Evolutionary conservation across 176 grass and related monocot genomes (phyloP).

Genomic region (Aechmea fasciata): DNA sequence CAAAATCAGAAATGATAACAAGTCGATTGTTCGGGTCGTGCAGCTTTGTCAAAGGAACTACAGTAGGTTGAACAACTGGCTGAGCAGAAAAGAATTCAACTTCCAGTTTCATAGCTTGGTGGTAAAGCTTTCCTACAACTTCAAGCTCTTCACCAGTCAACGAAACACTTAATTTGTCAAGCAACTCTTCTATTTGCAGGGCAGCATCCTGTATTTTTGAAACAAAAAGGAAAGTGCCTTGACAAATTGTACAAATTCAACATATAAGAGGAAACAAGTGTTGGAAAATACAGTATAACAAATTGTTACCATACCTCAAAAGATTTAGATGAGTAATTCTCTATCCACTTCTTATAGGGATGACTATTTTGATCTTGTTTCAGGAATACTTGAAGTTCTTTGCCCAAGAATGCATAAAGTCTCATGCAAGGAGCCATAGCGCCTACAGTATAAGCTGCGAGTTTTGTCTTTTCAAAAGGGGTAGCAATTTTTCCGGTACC

Average conservation of each 20-base stretch:
- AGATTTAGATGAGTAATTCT: slow-evolving; percentile 53
- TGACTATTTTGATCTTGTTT: slow-evolving; percentile 52
- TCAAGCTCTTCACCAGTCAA: slow-evolving; percentile 90
- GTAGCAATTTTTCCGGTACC: slow-evolving; percentile 80
- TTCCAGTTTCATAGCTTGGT: slow-evolving; percentile 83
- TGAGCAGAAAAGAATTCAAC: slow-evolving; percentile 73
- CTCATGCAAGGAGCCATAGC: slow-evolving; percentile 93
- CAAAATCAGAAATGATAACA: slow-evolving; percentile 88
- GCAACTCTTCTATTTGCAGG: slow-evolving; percentile 82
- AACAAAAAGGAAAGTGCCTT: not conserved
- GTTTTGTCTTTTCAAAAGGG: slow-evolving; percentile 96
- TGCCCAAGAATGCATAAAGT: slow-evolving; percentile 84
- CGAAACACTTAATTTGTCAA: slow-evolving; percentile 83
- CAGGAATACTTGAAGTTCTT: slow-evolving; percentile 52
- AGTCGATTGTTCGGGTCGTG: slow-evolving; percentile 53
- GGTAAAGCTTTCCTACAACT: slow-evolving; percentile 87
- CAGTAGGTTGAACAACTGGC: slow-evolving; percentile 35
- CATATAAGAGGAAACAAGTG: not conserved
- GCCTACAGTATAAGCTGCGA: slow-evolving; percentile 92
- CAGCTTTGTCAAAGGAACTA: slow-evolving; percentile 73
- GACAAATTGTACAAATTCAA: not conserved
- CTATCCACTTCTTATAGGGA: slow-evolving; percentile 81
- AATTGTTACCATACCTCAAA: slow-evolving; percentile 57
- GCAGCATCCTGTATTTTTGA: slow-evolving; percentile 41
- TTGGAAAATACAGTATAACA: not conserved